Base-by-base conservation (phyloP, 352 stramenopile genomes). In the Phytophthora crassamura region DNA sequence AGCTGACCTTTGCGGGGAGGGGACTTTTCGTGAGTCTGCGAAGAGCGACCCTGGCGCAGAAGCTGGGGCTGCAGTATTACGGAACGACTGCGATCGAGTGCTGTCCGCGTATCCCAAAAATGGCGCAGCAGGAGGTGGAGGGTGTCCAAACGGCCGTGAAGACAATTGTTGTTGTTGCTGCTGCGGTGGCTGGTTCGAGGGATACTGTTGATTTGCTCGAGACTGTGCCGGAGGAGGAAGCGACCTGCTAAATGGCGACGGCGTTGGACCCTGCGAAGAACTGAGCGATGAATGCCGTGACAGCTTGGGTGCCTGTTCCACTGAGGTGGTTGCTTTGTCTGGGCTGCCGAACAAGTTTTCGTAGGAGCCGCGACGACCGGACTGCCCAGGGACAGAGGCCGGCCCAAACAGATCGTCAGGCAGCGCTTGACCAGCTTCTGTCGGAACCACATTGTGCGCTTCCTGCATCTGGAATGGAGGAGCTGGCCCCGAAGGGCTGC, bases 31-130 rank as follows among this genome's bases (percentile, higher is more conserved):
- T 11, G 47, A 39, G 2, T 78, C 74, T 0, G 59, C 14, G 11
- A 63, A 54, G 25, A 66, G 30, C 12, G 64, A 53, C 14, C 42
- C 59, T 20, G 70, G 30, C 10, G 54, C 56, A 51, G 59, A 45
- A n/a, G 36, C 30, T 48, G 58, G n/a, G 10, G 40, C 25, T 33
- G 38, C n/a, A 46, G 55, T 11, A 54, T 57, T 32, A 16, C 72
- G 79, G 18, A 76, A 75, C 16, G 78, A 89, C 46, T 89, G 77
- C 25, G 75, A 74, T 14, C 78, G 63, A 7, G 68, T 41, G 32
- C 64, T 75, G 41, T 91, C 70, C 15, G 60, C 74, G 58, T 91
- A 94, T 7, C 78, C 78, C 9, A 94, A 54, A 64, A 91, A 91
- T 15, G 85, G 85, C 11, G 84, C 82, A 48, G 84, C 82, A 38